Base-by-base conservation (phyloP, 495 filamentous ascomycete genomes). In the Corynascus novoguineensis region DNA sequence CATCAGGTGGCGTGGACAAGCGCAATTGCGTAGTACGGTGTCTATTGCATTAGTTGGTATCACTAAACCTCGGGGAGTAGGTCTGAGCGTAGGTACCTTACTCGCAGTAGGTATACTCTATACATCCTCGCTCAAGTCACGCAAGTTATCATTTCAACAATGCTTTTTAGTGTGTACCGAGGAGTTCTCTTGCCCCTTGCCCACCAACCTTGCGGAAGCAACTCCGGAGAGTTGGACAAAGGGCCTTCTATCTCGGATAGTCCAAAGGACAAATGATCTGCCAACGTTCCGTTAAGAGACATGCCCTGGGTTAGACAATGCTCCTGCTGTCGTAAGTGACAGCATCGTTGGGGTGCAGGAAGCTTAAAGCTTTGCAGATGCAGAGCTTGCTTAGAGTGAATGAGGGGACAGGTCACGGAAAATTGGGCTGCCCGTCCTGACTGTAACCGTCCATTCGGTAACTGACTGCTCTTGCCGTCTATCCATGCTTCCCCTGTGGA, bases 181-280 rank as follows among this genome's bases (percentile, higher is more conserved):
- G 78, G 76, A 66, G 78, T 87, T 88, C 83, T 87, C 83, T 85
- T 86, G 84, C 86, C 81, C 75, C 71, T 73, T 75, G 79, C 72
- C 79, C 85, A 86, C 71, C 55, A 71, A 70, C 74, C 73, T 68
- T 67, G 69, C 69, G 71, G 74, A 69, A 60, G 68, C 60, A 68
- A 66, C 72, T 60, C 58, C 5, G 40, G 50, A 63, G 65, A 67
- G 69, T 68, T 73, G 78, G 75, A 76, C 82, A 70, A 71, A 75
- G 68, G 81, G 86, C 84, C 84, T 87, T 88, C 83, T 79, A 64
- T 69, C 78, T 81, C 84, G 78, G 73, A 47, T 49, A 68, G 64
- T 64, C 63, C 53, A 62, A 60, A 62, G 67, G 58, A 70, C 66
- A 62, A 50, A 58, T 65, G 53, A 75, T 92, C 81, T 92, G 47